Percentiles rank a stretch among this genome's conserved stretches.
Evolutionary conservation across 331 rosid species (phyloP).

Genomic region (Cydonia oblonga): DNA sequence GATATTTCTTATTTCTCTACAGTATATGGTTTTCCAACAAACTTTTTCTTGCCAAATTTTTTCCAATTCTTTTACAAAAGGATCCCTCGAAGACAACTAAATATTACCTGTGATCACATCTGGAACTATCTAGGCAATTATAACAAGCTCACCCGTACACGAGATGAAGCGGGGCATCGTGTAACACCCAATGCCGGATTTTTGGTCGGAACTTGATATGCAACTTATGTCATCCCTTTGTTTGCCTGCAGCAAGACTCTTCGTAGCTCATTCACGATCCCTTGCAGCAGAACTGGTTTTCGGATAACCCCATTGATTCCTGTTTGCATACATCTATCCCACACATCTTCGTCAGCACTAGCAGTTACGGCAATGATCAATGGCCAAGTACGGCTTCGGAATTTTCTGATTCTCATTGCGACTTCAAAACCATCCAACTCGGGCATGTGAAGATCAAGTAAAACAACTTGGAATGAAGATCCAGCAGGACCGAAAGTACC

Average conservation of each 20-base stretch:
- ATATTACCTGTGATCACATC: conserved; percentile 7
- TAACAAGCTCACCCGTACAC: conserved; percentile 9
- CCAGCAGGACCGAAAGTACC: conserved; percentile 52
- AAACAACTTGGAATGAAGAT: conserved; percentile 51
- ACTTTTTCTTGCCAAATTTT: not conserved
- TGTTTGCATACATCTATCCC: conserved; percentile 62
- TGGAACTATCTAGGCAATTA: conserved; percentile 11
- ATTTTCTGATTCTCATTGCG: conserved; percentile 62
- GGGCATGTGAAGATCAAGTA: conserved; percentile 82
- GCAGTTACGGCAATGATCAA: conserved; percentile 59
- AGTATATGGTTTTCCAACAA: not conserved
- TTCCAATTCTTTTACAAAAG: not conserved
- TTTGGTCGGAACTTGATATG: conserved; percentile 5
- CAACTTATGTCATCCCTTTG: conserved; percentile 25
- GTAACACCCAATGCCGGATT: not conserved
- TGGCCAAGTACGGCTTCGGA: conserved; percentile 70
- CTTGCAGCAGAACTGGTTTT: conserved; percentile 65
- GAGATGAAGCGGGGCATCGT: not conserved
- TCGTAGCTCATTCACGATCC: conserved; percentile 57
- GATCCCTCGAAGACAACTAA: not conserved
- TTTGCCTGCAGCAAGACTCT: conserved; percentile 58
- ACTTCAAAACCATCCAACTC: conserved; percentile 86
- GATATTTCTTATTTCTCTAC: not conserved
- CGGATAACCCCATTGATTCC: conserved; percentile 68
- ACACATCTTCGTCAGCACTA: conserved; percentile 49